Percentiles rank a stretch among this genome's conserved stretches.
Conservation (phyloP, 768 basidiomycete genomes). For the Boletellus sp. region DNA sequence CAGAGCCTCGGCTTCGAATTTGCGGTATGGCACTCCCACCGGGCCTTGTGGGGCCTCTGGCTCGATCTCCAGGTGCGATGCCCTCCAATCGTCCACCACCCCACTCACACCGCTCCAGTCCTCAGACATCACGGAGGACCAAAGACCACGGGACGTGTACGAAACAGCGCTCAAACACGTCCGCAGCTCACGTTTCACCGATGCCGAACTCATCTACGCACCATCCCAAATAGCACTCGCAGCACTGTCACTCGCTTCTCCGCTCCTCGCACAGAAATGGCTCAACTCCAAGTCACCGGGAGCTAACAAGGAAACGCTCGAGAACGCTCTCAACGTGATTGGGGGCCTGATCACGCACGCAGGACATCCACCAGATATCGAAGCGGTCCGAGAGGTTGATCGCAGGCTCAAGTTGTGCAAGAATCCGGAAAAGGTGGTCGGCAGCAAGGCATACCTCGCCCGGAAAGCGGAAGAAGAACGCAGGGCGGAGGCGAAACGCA, state of each 20-base stretch:
- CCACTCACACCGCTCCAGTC: slow-evolving; percentile 40
- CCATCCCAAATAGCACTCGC: slow-evolving; percentile 94
- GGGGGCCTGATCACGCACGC: slow-evolving; percentile 49
- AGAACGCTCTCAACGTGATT: slow-evolving; percentile 42
- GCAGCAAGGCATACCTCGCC: slow-evolving; percentile 76
- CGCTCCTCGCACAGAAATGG: slow-evolving; percentile 62
- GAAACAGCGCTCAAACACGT: slow-evolving; percentile 64
- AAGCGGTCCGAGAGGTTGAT: slow-evolving; percentile 86
- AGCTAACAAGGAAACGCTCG: slow-evolving; percentile 18
- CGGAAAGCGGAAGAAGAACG: slow-evolving; percentile 71
- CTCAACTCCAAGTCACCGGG: slow-evolving; percentile 37
- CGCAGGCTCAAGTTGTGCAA: slow-evolving; percentile 82
- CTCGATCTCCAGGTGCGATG: slow-evolving; percentile 76
- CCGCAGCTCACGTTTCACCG: slow-evolving; percentile 81
- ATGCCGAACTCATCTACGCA: slow-evolving; percentile 86
- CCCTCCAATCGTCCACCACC: not conserved
- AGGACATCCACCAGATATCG: slow-evolving; percentile 69
- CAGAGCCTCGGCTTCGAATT: slow-evolving; percentile 95
- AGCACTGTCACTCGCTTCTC: slow-evolving; percentile 62
- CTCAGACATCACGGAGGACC: slow-evolving; percentile 46
- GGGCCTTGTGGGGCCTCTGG: slow-evolving; percentile 85
- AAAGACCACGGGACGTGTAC: slow-evolving; percentile 52
- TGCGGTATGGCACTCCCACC: slow-evolving; percentile 86
- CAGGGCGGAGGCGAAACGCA: slow-evolving; percentile 65
- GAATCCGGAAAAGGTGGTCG: slow-evolving; percentile 93